Conservation (phyloP, 768 basidiomycete genomes). For the Kwoniella pini region DNA sequence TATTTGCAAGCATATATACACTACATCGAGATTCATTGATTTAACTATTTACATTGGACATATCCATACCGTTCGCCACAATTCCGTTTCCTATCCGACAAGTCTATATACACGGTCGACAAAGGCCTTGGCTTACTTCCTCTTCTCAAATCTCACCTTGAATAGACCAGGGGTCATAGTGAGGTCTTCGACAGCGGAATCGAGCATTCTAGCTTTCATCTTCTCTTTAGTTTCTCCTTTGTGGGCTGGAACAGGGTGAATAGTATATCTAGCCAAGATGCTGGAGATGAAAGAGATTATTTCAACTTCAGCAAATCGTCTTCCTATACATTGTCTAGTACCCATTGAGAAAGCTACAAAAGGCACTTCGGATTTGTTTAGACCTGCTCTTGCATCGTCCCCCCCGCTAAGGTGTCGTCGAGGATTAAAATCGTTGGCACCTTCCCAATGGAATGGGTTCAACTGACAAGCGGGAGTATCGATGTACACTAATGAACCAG, state of each 20-base stretch:
- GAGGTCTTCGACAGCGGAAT: conserved; percentile 25
- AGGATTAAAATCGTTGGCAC: conserved; percentile 6
- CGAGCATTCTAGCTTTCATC: conserved; percentile 32
- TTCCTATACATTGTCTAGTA: conserved; percentile 34
- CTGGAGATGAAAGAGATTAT: conserved; percentile 25
- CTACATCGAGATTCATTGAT: too few relatives aligned
- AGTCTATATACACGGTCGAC: not conserved
- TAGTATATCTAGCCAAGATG: conserved; percentile 24
- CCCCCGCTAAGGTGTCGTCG: conserved; percentile 8
- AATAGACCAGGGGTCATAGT: conserved; percentile 39
- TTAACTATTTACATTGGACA: not conserved
- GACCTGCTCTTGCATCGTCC: conserved; percentile 1
- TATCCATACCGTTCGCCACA: too few relatives aligned
- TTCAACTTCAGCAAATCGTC: conserved; percentile 39
- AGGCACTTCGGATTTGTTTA: not conserved
- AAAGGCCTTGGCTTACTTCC: not conserved
- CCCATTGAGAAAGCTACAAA: conserved; percentile 32
- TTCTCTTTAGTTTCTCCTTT: conserved; percentile 28
- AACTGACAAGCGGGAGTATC: conserved; percentile 25
- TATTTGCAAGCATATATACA: too few relatives aligned
- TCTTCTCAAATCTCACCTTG: conserved; percentile 28
- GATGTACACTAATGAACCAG: conserved; percentile 31
- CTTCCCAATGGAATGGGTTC: conserved; percentile 34
- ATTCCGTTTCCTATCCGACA: too few relatives aligned
- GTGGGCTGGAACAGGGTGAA: conserved; percentile 16